phyloP scores from a whole-genome alignment of 345 rosid species.

The Odontarrhena argentea region DNA sequence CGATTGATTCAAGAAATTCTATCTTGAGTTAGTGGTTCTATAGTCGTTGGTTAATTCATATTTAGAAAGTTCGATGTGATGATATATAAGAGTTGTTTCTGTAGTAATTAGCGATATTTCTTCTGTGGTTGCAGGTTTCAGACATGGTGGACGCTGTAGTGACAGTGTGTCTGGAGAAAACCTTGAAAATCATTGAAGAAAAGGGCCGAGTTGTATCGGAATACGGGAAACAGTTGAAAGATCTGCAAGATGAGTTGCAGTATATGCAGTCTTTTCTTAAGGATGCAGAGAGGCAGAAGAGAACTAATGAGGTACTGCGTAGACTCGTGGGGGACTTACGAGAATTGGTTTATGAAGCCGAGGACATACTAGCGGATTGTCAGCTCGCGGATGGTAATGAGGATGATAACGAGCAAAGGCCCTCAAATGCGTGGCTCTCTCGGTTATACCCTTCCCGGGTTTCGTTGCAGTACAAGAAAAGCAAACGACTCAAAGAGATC shows the following conservation, averaged over 20 bases:
- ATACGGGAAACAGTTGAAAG: slow-evolving; percentile 16
- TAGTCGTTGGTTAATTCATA: slow-evolving; percentile 9
- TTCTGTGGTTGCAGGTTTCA: slow-evolving; percentile 4
- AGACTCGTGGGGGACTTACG: slow-evolving; percentile 26
- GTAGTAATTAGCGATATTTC: slow-evolving; percentile 3
- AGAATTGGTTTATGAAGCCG: slow-evolving; percentile 42
- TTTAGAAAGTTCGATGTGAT: background rate
- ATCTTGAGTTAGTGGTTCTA: slow-evolving; percentile 17
- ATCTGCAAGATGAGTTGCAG: slow-evolving; percentile 33
- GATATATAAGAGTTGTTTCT: background rate
- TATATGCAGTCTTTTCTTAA: slow-evolving; percentile 41
- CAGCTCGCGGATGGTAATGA: slow-evolving; percentile 31
- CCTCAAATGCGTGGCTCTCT: slow-evolving; percentile 36
- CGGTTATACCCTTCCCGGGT: slow-evolving; percentile 27
- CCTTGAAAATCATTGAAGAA: slow-evolving; percentile 35
- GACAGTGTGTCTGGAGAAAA: slow-evolving; percentile 38
- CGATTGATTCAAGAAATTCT: slow-evolving; percentile 18
- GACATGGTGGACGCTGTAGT: slow-evolving; percentile 45
- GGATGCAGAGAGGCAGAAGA: slow-evolving; percentile 41
- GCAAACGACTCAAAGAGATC: slow-evolving; percentile 43
- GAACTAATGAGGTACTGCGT: slow-evolving; percentile 27
- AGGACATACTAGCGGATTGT: slow-evolving; percentile 40
- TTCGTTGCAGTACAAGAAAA: slow-evolving; percentile 40
- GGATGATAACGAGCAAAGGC: slow-evolving; percentile 26
- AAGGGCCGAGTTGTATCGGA: slow-evolving; percentile 36